Evolutionary conservation across 2,329 filamentous ascomycete species (phyloP).

Genomic region (Paraconiothyrium sp.): DNA sequence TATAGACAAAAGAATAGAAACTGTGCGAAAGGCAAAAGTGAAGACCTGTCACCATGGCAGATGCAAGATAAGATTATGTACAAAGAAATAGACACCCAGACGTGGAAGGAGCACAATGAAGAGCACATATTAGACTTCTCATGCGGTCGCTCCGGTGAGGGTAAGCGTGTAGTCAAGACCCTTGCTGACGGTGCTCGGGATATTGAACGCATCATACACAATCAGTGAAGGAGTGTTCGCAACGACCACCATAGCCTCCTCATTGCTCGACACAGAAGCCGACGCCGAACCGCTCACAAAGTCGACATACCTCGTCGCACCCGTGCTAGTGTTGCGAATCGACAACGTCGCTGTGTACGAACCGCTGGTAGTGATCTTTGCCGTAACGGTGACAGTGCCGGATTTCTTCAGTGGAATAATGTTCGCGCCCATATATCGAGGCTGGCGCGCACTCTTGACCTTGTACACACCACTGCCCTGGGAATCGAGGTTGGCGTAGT

Average conservation of each 20-base stretch:
- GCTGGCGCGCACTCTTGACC: constrained; percentile 54
- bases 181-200: constrained; percentile 20
- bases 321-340: constrained; percentile 15
- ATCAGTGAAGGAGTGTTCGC: constrained; percentile 25
- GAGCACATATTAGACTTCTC: background rate
- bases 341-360: constrained; percentile 25
- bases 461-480: constrained; percentile 48
- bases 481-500: constrained; percentile 56
- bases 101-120: background rate
- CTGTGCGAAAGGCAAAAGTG: background rate
- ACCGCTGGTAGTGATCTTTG: constrained; percentile 16
- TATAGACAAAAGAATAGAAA: background rate
- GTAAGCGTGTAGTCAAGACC: constrained; percentile 24
- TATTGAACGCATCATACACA: constrained; percentile 24
- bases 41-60: background rate
- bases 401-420: constrained; percentile 57
- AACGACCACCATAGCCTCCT: constrained; percentile 24
- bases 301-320: constrained; percentile 22
- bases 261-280: constrained; percentile 15
- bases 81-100: background rate
- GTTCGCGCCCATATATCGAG: constrained; percentile 61
- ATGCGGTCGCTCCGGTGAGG: constrained; percentile 22
- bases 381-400: constrained; percentile 31
- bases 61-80: background rate
- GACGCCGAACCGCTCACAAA: constrained; percentile 21